Base-by-base conservation (phyloP, 768 basidiomycete genomes). In the Tylopilus rubrobrunneus region DNA sequence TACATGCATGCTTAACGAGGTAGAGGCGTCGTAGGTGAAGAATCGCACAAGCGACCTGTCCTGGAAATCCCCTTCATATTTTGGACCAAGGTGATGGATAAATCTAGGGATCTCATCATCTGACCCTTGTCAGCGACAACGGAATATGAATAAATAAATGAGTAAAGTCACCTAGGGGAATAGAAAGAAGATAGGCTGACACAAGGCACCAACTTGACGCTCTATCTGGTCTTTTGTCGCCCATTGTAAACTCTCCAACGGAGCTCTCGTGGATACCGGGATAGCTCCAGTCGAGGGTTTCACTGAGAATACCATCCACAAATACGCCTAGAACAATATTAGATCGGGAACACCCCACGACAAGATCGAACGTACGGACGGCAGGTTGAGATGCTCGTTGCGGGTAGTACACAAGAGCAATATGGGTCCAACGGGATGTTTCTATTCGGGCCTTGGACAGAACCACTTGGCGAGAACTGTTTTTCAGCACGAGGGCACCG, bases 1-100 rank as follows among this genome's bases (percentile, higher is more conserved):
- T 17, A 94, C 71, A 59, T 84, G 83, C 76, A 93, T 89, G 64
- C 89, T 92, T 49, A 93, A 75, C 0, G 89, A 89, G 0, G 91
- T 90, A 5, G 86, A 82, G 0, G 88, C 87, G 59, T 91, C 87
- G 66, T 93, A 94, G 0, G 91, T 94, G 45, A 93, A 72, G 66
- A 92, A 92, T 43, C 80, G 84, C 58, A 83, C 74, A 34, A 92
- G 76, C 3, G 78, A 66, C 9, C 76, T 77, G 45, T 90, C 87
- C 64, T 91, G 90, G 67, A 92, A 90, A 42, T 83, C 84, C 21
- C 83, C 85, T 1, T 76, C 74, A 55, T 93, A 93, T 42, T 85
- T 80, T 9, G 91, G 91, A 5, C 90, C 87, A 11, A 94, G 80
- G 60, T 91, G 87, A 62, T 92, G 86, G 34, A 91, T 78, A 43